Percentiles rank a stretch among this genome's conserved stretches.
Evolutionary conservation across 768 basidiomycete genomes (phyloP).

Genomic region (Hygrophoropsis aurantiaca): DNA sequence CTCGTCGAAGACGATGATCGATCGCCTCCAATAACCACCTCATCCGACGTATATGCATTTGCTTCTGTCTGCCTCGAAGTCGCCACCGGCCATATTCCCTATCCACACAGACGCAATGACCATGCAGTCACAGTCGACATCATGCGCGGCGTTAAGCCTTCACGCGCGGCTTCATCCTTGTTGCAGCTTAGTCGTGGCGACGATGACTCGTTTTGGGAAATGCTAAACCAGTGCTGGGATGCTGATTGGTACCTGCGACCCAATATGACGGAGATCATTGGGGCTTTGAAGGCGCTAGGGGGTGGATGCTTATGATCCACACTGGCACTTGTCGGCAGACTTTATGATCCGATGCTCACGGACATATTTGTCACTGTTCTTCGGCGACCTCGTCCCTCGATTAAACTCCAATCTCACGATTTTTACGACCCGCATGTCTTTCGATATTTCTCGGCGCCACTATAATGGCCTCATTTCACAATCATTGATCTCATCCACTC

Average conservation of each 20-base stretch:
- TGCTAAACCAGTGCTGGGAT: conserved; percentile 49
- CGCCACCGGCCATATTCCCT: conserved; percentile 51
- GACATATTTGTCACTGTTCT: too few species aligned
- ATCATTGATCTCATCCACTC: too few species aligned
- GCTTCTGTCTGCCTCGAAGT: conserved; percentile 60
- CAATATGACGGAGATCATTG: conserved; percentile 39
- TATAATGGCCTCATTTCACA: too few species aligned
- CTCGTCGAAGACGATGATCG: conserved; percentile 47
- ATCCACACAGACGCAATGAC: conserved; percentile 53
- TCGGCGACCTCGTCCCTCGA: too few species aligned
- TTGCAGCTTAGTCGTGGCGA: conserved; percentile 15
- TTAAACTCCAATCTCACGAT: background rate
- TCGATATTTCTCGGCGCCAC: too few species aligned
- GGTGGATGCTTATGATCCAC: conserved; percentile 6
- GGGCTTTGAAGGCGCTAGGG: conserved; percentile 9
- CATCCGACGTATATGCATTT: conserved; percentile 62
- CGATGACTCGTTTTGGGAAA: conserved; percentile 41
- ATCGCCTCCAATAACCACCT: conserved; percentile 45
- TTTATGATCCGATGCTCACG: background rate
- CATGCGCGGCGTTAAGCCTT: conserved; percentile 49
- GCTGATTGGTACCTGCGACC: conserved; percentile 37
- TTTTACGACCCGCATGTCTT: conserved; percentile 4
- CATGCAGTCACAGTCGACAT: conserved; percentile 57
- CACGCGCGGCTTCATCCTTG: conserved; percentile 28
- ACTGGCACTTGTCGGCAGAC: background rate